Base-by-base conservation (phyloP, 371 early-diverging fungal species). In the Phascolomyces articulosus region DNA sequence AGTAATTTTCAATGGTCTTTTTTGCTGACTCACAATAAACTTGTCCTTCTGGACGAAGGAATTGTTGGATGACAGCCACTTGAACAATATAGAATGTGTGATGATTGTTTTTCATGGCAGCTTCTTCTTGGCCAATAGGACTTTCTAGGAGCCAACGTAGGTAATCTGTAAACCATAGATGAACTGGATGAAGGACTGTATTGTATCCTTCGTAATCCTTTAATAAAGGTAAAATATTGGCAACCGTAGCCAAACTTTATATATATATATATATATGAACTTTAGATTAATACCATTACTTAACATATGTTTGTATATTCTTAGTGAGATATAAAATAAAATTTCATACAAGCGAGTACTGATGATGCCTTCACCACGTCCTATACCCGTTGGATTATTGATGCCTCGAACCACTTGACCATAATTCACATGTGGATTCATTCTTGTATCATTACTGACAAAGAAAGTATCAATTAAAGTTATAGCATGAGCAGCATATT, bases 401-500 rank as follows among this genome's bases (percentile, higher is more conserved):
- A 51, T 55, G 0, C 80, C 80, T 53, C 80, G 70, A 6, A 80
- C 60, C 0, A 75, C 64, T 28, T 80, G 80, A 13, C 74, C 80
- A 65, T 77, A 80, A 28, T 72, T 69, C 1, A 80, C 62, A 53
- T 77, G 64, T 7, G 77, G 75, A 55, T 80, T 80, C 80, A 80
- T 80, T 20, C 69, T 62, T 11, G 80, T 77, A 2, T 55, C 51
- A 28, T 69, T 67, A 55, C 75, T 67, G 13, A 80, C 27, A 61
- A 80, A 73, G 28, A 77, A 80, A 9, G 66, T 58, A 38, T 70
- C 56, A 15, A 77, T 23, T n/a, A 80, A 58, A 3, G 56, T n/a
- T 1, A 70, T 64, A 0, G 80, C 77, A 60, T 75, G 70, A 3
- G 55, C 47, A 3, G 72, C 80, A 64, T 75, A 80, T 20, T 57